A percentile compares a stretch with the other conserved stretches of the same genome.
Evolutionary conservation across 805 yeast species (phyloP).

Genomic region (Barnettozyma californica): DNA sequence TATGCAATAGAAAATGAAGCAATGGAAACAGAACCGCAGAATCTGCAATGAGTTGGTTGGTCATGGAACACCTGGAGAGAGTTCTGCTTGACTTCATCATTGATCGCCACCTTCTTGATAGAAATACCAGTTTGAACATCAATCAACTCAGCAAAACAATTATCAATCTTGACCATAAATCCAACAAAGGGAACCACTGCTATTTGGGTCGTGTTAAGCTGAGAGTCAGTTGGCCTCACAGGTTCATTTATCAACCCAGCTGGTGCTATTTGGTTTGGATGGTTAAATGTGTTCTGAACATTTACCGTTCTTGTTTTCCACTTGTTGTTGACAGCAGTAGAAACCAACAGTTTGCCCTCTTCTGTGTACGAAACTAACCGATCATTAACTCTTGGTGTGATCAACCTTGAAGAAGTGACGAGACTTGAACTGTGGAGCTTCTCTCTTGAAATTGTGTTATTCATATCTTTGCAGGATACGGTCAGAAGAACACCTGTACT

Average conservation of each 20-base stretch:
- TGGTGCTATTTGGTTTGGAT: constrained; percentile 11
- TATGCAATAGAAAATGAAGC: constrained; percentile 69
- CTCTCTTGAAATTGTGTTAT: constrained; percentile 26
- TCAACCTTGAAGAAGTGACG: constrained; percentile 48
- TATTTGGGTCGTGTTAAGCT: constrained; percentile 24
- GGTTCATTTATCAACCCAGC: neutral
- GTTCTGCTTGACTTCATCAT: constrained; percentile 44
- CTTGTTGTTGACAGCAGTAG: constrained; percentile 53
- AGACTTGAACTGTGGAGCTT: constrained; percentile 31
- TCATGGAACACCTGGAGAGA: constrained; percentile 70
- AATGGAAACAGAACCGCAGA: constrained; percentile 86
- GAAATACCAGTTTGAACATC: constrained; percentile 78
- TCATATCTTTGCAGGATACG: constrained; percentile 46
- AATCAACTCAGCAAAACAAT: constrained; percentile 54
- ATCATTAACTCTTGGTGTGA: constrained; percentile 73
- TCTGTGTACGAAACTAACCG: constrained; percentile 52
- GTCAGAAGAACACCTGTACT: constrained; percentile 45
- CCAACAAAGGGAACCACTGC: constrained; percentile 67
- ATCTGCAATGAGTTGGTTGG: constrained; percentile 82
- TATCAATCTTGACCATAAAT: constrained; percentile 58
- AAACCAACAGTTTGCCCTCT: constrained; percentile 50
- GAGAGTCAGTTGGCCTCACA: neutral
- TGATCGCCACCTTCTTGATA: constrained; percentile 55
- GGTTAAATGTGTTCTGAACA: constrained; percentile 34
- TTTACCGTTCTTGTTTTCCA: constrained; percentile 56